Conservation (phyloP, 225 moss, liverwort and hornwort genomes). For the Thuidium tamariscinum region DNA sequence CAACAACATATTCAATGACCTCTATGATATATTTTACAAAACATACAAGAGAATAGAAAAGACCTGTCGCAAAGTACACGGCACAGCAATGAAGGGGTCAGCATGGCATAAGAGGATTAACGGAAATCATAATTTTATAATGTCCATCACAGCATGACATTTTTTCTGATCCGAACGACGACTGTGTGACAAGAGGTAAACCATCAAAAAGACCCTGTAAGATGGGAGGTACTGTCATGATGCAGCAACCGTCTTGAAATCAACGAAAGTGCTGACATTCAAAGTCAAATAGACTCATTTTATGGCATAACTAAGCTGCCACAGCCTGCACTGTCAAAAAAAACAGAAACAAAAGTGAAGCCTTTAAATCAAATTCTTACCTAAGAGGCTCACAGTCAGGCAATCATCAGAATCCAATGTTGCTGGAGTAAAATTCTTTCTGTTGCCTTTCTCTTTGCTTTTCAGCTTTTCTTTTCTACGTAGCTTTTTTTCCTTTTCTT, state of each 20-base stretch:
- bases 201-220: not conserved
- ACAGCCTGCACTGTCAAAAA: not conserved
- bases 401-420: slow-evolving; percentile 33
- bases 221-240: not conserved
- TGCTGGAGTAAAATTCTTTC: slow-evolving; percentile 35
- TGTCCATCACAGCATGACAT: not conserved
- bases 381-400: slow-evolving; percentile 23
- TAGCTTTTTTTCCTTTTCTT: slow-evolving; percentile 94
- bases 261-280: not conserved
- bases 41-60: not conserved
- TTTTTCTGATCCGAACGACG: not conserved
- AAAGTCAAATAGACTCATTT: not conserved
- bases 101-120: not conserved
- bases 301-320: not conserved
- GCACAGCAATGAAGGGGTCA: not conserved
- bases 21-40: not conserved
- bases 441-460: slow-evolving; percentile 79
- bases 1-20: slow-evolving; percentile 1
- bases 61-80: not conserved
- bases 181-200: not conserved
- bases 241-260: not conserved
- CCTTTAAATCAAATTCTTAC: not conserved
- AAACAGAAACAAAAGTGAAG: not conserved
- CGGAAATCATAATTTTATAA: not conserved
- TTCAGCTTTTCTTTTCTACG: slow-evolving; percentile 95